Evolutionary conservation across 306 rosid species (phyloP).

Genomic region (Myrica gale): DNA sequence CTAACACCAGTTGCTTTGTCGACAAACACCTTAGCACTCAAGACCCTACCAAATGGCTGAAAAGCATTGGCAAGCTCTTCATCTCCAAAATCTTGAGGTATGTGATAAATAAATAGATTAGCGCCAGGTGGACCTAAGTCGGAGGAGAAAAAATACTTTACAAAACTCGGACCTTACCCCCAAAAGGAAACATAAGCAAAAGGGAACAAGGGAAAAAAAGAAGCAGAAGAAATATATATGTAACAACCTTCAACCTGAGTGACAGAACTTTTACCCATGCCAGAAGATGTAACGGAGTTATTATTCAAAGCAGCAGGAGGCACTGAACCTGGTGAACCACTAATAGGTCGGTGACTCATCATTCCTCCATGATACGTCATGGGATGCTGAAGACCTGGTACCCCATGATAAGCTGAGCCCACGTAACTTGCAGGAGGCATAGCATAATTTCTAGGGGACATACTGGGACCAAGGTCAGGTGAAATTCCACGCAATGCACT

Average conservation of each 20-base stretch:
- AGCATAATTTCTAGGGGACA: slow-evolving; percentile 69
- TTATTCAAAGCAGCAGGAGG: slow-evolving; percentile 53
- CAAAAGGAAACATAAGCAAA: not conserved
- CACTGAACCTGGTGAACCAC: slow-evolving; percentile 68
- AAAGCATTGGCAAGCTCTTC: slow-evolving; percentile 81
- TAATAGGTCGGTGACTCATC: slow-evolving; percentile 67
- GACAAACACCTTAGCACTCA: slow-evolving; percentile 95
- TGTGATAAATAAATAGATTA: slow-evolving; percentile 94
- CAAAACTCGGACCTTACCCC: slow-evolving; percentile 16
- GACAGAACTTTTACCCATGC: slow-evolving; percentile 62
- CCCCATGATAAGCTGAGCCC: slow-evolving; percentile 70
- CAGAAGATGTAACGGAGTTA: slow-evolving; percentile 58
- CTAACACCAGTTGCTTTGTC: slow-evolving; percentile 98
- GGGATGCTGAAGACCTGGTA: slow-evolving; percentile 86
- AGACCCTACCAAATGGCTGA: slow-evolving; percentile 85
- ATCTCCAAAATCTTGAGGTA: slow-evolving; percentile 98
- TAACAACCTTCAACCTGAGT: slow-evolving; percentile 87
- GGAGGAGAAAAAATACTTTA: slow-evolving; percentile 34
- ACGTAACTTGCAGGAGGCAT: slow-evolving; percentile 70
- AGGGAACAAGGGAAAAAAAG: not conserved
- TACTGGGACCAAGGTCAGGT: slow-evolving; percentile 63
- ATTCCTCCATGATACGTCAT: slow-evolving; percentile 77
- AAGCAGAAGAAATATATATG: not conserved
- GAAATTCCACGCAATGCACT: slow-evolving; percentile 56
- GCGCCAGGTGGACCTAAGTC: slow-evolving; percentile 95